Conservation (phyloP, 495 filamentous ascomycete genomes). For the Talaromyces stipitatus region DNA sequence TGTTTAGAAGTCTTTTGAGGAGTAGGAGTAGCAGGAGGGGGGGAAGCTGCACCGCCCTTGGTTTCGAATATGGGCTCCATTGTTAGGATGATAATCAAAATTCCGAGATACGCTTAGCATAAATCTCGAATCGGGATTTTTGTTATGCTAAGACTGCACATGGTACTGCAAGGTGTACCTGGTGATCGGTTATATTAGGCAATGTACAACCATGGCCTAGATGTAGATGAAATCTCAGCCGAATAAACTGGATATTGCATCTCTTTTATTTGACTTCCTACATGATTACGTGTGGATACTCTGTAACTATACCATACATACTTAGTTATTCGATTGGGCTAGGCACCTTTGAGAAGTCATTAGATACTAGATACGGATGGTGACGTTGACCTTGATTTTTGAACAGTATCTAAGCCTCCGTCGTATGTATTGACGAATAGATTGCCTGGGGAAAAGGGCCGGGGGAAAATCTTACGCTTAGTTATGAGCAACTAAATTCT, state of each 20-base stretch:
- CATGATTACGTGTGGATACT: background rate
- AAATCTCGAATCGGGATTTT: background rate
- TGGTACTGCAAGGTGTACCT: background rate
- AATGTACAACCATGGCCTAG: background rate
- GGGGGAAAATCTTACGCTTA: background rate
- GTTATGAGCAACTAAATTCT: background rate
- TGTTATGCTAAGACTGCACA: background rate
- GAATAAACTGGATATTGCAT: background rate
- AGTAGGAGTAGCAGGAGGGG: background rate
- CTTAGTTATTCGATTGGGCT: background rate
- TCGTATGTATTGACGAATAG: background rate
- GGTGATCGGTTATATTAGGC: background rate
- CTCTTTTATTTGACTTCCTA: background rate
- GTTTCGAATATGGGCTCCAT: background rate
- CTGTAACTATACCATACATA: background rate
- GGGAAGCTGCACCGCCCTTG: background rate
- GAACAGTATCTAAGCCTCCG: background rate
- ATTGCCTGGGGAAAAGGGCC: background rate
- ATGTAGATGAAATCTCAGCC: background rate
- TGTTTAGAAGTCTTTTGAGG: conserved; percentile 23
- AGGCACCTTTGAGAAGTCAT: background rate
- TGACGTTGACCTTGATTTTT: conserved; percentile 2
- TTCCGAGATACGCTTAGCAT: background rate
- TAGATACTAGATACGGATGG: background rate
- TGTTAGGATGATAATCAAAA: background rate